Evolutionary conservation across 495 filamentous ascomycete genomes (phyloP), one percentile per base, ranked within the genome.

Genomic region (Amniculicola lignicola): DNA sequence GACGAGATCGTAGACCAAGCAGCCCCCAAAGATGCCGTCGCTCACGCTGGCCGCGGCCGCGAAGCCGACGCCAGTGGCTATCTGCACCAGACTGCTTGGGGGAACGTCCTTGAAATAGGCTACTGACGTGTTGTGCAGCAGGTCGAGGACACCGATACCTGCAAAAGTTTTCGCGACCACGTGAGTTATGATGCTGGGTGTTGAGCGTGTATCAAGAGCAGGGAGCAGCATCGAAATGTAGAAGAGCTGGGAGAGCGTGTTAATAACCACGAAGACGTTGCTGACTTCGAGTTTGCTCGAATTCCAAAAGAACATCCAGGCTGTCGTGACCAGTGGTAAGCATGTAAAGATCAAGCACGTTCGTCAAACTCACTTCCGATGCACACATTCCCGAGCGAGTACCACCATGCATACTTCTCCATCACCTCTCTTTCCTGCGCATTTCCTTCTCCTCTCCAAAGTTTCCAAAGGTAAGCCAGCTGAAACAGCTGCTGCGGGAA

Each of bases 241-340:
- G 60, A 62, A 74, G n/a, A 80, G 63, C 64, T 79, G 77, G 11
- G 69, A 64, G 23, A 75, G 41, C 42, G 72, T 76, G 61, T 79
- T 80, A 54, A 78, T 67, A 21, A 73, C 52, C 33, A 78, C 75
- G 61, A 79, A 79, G 35, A 75, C 54, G 53, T 80, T 76, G 21
- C 72, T 66, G 10, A 72, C 69, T 15, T 72, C 67, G 24, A 79
- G 69, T 27, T 68, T 54, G 18, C 68, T 64, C 12, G 63, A 28
- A 51, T 79, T 79, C 77, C 77, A 80, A 67, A 78, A 79, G 54
- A 80, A 70, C 77, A 79, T 77, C 77, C 77, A 79, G n/a, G 75
- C 72, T 70, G 37, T 9, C 24, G 19, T 4, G 7, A 28, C 2
- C n/a, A 39, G 18, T 21, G 11, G 21, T 33, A 39, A 47, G 38